phyloP scores from a whole-genome alignment of 2,329 filamentous ascomycete genomes.

The Penicillium sp. region DNA sequence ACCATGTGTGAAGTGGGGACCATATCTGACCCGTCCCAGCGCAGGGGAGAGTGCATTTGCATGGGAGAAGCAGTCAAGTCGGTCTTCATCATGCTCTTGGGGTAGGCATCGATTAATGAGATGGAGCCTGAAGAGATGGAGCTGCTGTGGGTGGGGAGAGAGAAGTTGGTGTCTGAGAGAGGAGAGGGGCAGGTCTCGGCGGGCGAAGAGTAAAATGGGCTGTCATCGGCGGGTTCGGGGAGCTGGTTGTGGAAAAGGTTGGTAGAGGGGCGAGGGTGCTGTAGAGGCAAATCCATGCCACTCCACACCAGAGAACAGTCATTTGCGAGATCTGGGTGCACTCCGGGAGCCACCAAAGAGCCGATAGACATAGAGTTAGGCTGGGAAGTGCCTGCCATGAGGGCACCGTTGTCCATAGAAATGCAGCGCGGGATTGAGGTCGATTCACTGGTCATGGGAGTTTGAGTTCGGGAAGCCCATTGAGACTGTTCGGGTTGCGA shows the following conservation, averaged over 20 bases:
- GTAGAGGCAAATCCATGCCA: constrained; percentile 35
- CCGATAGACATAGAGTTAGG: constrained; percentile 38
- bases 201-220: constrained; percentile 44
- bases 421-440: constrained; percentile 22
- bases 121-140: constrained; percentile 37
- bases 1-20: constrained; percentile 35
- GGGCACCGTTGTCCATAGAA: constrained; percentile 23
- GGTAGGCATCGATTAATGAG: constrained; percentile 36
- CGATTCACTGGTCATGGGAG: constrained; percentile 23
- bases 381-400: constrained; percentile 29
- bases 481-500: constrained; percentile 30
- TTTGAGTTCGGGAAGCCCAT: constrained; percentile 10
- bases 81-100: constrained; percentile 33
- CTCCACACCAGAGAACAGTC: constrained; percentile 38
- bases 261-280: constrained; percentile 25
- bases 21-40: constrained; percentile 36
- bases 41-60: constrained; percentile 31
- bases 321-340: constrained; percentile 34
- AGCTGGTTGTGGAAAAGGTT: constrained; percentile 34
- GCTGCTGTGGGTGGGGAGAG: constrained; percentile 31
- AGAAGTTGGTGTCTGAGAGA: constrained; percentile 37
- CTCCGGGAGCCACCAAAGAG: constrained; percentile 35
- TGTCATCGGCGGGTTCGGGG: constrained; percentile 40
- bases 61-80: constrained; percentile 37
- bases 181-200: constrained; percentile 48